phyloP scores from a whole-genome alignment of 345 rosid genomes.

The Eucalyptus urophylla region DNA sequence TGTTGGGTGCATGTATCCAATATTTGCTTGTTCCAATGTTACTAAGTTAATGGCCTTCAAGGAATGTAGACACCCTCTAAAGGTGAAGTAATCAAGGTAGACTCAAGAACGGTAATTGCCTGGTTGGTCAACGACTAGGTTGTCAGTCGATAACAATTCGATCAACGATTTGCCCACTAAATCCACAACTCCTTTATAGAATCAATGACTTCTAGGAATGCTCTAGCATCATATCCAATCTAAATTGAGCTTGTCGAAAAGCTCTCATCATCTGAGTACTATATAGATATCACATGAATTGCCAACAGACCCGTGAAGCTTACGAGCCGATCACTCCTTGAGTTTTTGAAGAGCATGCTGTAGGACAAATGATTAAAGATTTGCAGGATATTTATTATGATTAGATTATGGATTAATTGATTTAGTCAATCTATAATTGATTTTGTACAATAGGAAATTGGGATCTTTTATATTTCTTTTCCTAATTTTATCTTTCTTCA shows the following conservation, averaged over 20 bases:
- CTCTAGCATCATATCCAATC: neutral
- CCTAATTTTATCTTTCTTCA: neutral
- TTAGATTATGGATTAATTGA: neutral
- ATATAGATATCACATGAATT: neutral
- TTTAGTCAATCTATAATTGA: neutral
- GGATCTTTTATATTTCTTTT: too few relatives aligned
- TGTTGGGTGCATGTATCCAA: too few relatives aligned
- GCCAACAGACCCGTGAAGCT: neutral
- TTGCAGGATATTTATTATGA: neutral
- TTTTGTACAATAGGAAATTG: neutral
- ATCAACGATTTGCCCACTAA: too few relatives aligned
- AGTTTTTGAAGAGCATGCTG: neutral
- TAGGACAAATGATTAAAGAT: neutral
- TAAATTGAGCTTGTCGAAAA: neutral
- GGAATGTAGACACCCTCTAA: too few relatives aligned
- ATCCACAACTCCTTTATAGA: too few relatives aligned
- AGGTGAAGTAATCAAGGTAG: too few relatives aligned
- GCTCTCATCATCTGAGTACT: neutral
- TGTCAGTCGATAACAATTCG: too few relatives aligned
- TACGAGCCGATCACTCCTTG: neutral
- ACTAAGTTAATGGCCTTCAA: too few relatives aligned
- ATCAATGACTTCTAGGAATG: too few relatives aligned
- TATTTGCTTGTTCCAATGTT: too few relatives aligned
- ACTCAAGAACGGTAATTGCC: too few relatives aligned
- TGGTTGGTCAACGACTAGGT: too few relatives aligned